Base-by-base conservation (phyloP, 139 green algal species). In the Chlamydomonas sphaeroides region DNA sequence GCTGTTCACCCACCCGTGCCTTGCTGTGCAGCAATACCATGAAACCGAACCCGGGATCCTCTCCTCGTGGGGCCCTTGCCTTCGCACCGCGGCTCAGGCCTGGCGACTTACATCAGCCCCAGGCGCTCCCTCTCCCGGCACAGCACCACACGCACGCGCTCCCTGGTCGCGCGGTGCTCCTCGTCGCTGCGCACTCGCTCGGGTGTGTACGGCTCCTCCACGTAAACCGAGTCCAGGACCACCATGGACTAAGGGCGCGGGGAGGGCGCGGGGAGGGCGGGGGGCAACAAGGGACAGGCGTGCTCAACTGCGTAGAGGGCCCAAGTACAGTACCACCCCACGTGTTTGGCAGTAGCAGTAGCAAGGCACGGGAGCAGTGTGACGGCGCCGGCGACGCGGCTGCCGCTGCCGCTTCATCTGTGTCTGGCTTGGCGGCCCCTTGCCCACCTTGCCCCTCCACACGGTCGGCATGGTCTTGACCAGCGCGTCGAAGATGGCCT, bases 401-500 rank as follows among this genome's bases (percentile, higher is more conserved):
- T n/a, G 18, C 56, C 56, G 3, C 56, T 25, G 3, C 56, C 23
- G 2, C 25, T 25, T 25, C 56, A 15, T 25, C 23, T 36, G 5
- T 5, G 8, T 38, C 8, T 18, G 33, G 14, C 8, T 23, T 49
- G 21, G 6, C 10, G 33, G 39, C 36, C 26, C 38, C n/a, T 3
- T 14, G 5, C 72, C 5, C 20, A 80, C 74, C 74, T 89, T 92
- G 36, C 83, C 86, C 2, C 90, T 85, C 94, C 94, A 98, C 1
- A 75, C 42, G 63, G 93, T 95, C 0, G 94, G 94, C 89, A 98
- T 84, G 10, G 94, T 98, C 90, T 97, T 98, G 48, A 84, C 85
- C 0, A 98, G 78, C 1, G 92, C 90, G 53, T 98, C 94, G 79
- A 97, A 98, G 14, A 98, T 90, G n/a, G 68, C 80, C n/a, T n/a